A percentile compares a stretch with the other conserved stretches of the same genome.
Evolutionary conservation across 2,329 filamentous ascomycete genomes (phyloP).

Genomic region (Microsporum audouinii): DNA sequence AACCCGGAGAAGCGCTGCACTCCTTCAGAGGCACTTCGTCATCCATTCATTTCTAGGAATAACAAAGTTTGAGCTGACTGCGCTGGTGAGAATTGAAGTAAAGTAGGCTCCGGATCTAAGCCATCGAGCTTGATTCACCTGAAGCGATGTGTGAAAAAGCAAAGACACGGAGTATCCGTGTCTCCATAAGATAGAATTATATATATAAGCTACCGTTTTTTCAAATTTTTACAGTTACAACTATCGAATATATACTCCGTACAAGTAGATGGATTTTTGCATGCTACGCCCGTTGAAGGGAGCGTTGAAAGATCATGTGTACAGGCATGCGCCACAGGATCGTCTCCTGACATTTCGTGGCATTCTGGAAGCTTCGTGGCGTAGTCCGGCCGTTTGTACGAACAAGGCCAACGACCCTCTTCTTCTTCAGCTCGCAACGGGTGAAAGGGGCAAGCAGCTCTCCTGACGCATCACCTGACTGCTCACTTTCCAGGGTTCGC

Average conservation of each 20-base stretch:
- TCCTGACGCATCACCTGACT: neutral
- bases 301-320: neutral
- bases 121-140: neutral
- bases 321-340: neutral
- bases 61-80: slow-evolving; percentile 1
- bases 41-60: slow-evolving; percentile 59
- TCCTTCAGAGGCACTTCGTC: slow-evolving; percentile 71
- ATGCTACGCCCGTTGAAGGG: neutral
- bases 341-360: neutral
- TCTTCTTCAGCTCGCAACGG: neutral
- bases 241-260: neutral
- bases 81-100: neutral
- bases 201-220: neutral
- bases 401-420: too few species aligned
- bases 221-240: neutral
- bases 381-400: neutral
- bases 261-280: neutral
- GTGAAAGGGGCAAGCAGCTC: neutral
- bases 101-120: neutral
- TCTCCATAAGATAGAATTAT: neutral
- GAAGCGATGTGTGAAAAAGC: neutral
- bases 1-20: slow-evolving; percentile 90
- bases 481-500: neutral
- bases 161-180: neutral
- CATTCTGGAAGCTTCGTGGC: neutral